A percentile compares a stretch with the other conserved stretches of the same genome.
phyloP scores from a whole-genome alignment of 768 basidiomycete species.

The Filobasidium floriforme region DNA sequence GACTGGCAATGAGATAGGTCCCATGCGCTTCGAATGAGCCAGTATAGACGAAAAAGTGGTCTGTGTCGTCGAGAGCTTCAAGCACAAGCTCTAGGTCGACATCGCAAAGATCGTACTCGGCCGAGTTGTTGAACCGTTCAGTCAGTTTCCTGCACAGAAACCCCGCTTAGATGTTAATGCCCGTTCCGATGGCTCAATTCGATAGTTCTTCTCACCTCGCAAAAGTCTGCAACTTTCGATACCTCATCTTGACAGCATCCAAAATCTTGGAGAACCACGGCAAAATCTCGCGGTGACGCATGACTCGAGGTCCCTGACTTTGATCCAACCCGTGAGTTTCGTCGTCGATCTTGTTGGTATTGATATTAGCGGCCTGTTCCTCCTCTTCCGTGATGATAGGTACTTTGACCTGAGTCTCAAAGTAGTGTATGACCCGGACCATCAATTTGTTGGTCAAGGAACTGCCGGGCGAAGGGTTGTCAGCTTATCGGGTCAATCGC shows the following conservation, averaged over 20 bases:
- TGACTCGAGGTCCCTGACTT: conserved; percentile 36
- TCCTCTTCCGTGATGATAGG: conserved; percentile 27
- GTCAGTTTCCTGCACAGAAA: conserved; percentile 47
- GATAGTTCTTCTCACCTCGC: conserved; percentile 56
- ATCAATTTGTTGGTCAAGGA: conserved; percentile 86
- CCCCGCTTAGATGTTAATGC: conserved; percentile 34
- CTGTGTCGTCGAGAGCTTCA: conserved; percentile 65
- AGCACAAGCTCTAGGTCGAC: conserved; percentile 73
- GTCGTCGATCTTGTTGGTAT: conserved; percentile 5
- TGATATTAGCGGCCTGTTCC: conserved; percentile 1
- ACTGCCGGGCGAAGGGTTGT: conserved; percentile 47
- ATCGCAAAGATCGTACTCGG: conserved; percentile 75
- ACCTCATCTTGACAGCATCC: conserved; percentile 81
- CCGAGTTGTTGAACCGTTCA: conserved; percentile 85
- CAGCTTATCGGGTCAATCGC: background rate
- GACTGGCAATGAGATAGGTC: conserved; percentile 78
- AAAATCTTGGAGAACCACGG: conserved; percentile 88
- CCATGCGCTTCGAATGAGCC: conserved; percentile 79
- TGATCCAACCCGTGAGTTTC: conserved; percentile 10
- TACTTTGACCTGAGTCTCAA: conserved; percentile 79
- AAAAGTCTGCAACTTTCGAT: conserved; percentile 89
- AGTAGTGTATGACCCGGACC: conserved; percentile 85
- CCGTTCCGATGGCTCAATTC: conserved; percentile 34
- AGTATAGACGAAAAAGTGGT: conserved; percentile 91
- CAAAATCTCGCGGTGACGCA: conserved; percentile 74